These are phyloP conservation scores for Ustilago bromivora DNA, from an alignment of 1,284 basidiomycete genomes.

Conservation along the genomic window DNA sequence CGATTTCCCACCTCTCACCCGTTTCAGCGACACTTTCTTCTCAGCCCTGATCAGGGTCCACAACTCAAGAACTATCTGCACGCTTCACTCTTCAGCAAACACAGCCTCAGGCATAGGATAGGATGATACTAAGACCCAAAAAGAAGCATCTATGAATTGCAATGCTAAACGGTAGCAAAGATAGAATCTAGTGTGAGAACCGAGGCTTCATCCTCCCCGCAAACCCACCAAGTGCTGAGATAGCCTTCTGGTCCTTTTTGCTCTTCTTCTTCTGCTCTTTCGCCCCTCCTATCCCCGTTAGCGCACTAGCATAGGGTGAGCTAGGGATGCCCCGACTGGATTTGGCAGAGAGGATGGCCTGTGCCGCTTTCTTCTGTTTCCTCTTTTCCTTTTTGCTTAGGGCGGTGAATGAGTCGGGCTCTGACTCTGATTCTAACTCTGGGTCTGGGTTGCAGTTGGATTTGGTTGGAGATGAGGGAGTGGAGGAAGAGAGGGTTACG, in stretches of 20 bases:
- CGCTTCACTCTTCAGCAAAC: no score
- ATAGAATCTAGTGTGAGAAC: background rate
- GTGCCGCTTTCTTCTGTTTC: conserved; percentile 39
- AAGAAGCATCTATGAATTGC: conserved; percentile 3
- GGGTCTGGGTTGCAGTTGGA: background rate
- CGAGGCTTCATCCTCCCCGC: conserved; percentile 38
- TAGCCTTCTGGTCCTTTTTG: conserved; percentile 20
- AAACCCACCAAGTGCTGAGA: conserved; percentile 17
- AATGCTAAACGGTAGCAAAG: conserved; percentile 1
- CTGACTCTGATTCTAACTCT: conserved; percentile 9
- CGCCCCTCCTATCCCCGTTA: conserved; percentile 1
- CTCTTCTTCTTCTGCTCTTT: conserved; percentile 30
- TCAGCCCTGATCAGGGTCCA: background rate
- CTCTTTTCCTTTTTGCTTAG: conserved; percentile 44
- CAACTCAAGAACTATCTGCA: no score
- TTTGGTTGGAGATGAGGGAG: background rate
- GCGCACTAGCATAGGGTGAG: conserved; percentile 38
- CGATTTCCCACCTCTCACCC: background rate
- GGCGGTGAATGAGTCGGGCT: conserved; percentile 14
- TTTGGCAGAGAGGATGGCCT: conserved; percentile 14
- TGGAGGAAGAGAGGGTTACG: background rate
- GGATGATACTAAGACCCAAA: background rate
- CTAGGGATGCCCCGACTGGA: conserved; percentile 21
- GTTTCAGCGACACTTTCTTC: background rate
- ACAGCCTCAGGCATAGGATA: no score